These are phyloP conservation scores for Aspergillus ustus DNA, from an alignment of 2,329 filamentous ascomycete genomes.

Conservation along the genomic window DNA sequence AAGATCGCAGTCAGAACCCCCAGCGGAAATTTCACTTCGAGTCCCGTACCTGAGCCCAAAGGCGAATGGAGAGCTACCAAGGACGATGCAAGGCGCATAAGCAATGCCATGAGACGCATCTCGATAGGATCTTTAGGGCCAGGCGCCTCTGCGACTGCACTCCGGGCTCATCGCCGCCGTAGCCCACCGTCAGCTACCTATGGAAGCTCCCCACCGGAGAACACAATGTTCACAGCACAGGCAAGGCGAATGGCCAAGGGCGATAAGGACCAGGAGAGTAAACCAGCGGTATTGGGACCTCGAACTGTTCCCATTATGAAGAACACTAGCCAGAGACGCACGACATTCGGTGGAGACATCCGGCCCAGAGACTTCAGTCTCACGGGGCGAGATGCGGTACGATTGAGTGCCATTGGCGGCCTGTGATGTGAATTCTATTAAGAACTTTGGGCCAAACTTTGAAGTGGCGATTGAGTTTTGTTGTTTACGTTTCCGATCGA, in stretches of 20 bases:
- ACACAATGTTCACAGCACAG: constrained; percentile 67
- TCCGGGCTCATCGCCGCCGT: constrained; percentile 57
- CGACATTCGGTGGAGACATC: constrained; percentile 48
- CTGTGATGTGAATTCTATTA: constrained; percentile 33
- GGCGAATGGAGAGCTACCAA: constrained; percentile 53
- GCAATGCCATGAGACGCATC: constrained; percentile 61
- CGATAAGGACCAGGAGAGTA: constrained; percentile 61
- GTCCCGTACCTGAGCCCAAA: constrained; percentile 54
- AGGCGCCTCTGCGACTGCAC: constrained; percentile 43
- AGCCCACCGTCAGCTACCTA: constrained; percentile 57
- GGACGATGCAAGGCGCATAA: constrained; percentile 59
- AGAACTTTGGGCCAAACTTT: constrained; percentile 31
- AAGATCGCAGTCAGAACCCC: constrained; percentile 46
- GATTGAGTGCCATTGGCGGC: constrained; percentile 44
- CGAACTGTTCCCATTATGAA: constrained; percentile 64
- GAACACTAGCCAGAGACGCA: constrained; percentile 47
- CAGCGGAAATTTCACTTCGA: constrained; percentile 40
- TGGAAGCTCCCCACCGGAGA: constrained; percentile 61
- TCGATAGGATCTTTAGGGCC: constrained; percentile 49
- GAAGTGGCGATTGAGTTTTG: constrained; percentile 31
- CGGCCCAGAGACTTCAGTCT: constrained; percentile 45
- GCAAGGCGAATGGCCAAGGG: constrained; percentile 69
- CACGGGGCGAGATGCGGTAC: constrained; percentile 43
- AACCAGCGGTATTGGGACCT: constrained; percentile 65
- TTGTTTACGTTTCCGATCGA: constrained; percentile 21